Base-by-base conservation (phyloP, 441 rosid genomes). In the Euphorbia corollata region DNA sequence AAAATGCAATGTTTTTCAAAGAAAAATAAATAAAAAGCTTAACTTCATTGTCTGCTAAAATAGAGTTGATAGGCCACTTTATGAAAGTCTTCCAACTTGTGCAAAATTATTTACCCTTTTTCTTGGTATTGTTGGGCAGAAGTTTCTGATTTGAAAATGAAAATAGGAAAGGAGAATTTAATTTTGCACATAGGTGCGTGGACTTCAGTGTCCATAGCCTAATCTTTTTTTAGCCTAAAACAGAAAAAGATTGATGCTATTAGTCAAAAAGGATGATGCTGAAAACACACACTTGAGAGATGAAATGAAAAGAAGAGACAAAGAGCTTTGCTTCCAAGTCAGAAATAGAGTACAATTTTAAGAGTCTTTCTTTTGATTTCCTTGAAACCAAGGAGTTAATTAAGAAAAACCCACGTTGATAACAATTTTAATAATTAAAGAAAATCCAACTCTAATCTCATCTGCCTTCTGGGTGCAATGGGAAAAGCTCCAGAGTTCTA, bases 381-480 rank as follows among this genome's bases (percentile, higher is more conserved):
- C 81, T 82, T 75, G 68, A 71, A 72, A 71, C 74, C 53, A 75
- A 77, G 75, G 65, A 75, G 75, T 76, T 74, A 67, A 68, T 7
- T 51, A 58, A 36, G 41, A 64, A 68, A 72, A 66, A 73, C 18
- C n/a, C 34, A 22, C 56, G 6, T 39, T 39, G 45, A 39, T 39
- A 7, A 39, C 6, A 39, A 39, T 39, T 11, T 27, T 4, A 27
- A 6, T 39, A 39, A 39, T 39, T 11, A 39, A 39, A 39, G 10
- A 39, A 38, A 39, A 39, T 39, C 6, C 1, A 39, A 6, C 45
- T 6, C 45, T 39, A 39, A 39, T 63, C 61, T 81, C 80, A 77
- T 83, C 87, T 84, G 72, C 96, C 87, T 85, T 87, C 96, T 63
- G 98, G 98, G 71, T 89, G 93, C 77, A 93, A 84, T 13, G 98